phyloP scores from a whole-genome alignment of 352 stramenopile genomes.

The Phytophthora tubulina region DNA sequence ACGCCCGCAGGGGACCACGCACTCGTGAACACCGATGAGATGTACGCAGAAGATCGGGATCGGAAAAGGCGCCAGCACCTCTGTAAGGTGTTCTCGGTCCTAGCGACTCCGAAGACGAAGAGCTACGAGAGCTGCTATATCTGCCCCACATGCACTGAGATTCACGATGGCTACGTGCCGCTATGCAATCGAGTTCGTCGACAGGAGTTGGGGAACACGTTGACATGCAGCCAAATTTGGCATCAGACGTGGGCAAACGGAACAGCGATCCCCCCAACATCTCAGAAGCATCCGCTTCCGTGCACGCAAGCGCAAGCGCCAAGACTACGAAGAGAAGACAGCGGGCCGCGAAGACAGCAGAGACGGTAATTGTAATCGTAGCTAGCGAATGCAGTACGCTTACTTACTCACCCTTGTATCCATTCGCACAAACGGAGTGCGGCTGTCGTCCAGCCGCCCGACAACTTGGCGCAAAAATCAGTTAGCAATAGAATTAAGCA shows the following conservation, averaged over 20 bases:
- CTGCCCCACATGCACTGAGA: slow-evolving; percentile 4
- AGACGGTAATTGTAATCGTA: no score
- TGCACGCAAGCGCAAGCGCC: slow-evolving; percentile 1
- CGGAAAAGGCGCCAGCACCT: slow-evolving; percentile 14
- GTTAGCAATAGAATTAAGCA: no score
- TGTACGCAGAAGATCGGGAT: background rate
- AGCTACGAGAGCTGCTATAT: slow-evolving; percentile 19
- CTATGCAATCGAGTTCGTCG: slow-evolving; percentile 7
- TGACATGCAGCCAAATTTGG: slow-evolving; percentile 20
- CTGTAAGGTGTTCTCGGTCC: slow-evolving; percentile 19
- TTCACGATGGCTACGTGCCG: background rate
- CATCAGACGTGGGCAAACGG: slow-evolving; percentile 10
- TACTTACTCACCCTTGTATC: no score
- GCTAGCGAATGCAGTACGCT: background rate
- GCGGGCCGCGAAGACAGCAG: background rate
- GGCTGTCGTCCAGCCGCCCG: no score
- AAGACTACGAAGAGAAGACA: background rate
- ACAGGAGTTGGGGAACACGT: background rate
- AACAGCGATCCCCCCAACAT: background rate
- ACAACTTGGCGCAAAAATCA: no score
- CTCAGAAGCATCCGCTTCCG: slow-evolving; percentile 8
- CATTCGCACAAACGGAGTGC: no score
- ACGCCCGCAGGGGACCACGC: background rate
- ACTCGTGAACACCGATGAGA: background rate
- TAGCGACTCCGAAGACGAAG: slow-evolving; percentile 2